Conservation (phyloP, 768 basidiomycete genomes). For the Amanita polypyramis region DNA sequence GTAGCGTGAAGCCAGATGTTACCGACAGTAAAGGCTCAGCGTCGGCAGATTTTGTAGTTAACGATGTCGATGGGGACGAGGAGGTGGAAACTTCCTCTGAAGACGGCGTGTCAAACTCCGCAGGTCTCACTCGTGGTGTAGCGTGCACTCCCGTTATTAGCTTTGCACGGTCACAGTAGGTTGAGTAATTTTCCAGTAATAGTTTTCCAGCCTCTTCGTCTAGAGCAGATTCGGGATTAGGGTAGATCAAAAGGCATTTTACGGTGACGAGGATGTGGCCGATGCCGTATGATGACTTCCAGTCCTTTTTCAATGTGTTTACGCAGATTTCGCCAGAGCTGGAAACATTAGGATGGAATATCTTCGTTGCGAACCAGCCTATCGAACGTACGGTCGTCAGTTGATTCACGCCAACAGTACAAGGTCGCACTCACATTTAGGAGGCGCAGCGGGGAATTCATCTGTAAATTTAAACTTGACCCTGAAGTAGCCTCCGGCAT, state of each 20-base stretch:
- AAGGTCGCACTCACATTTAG: constrained; percentile 61
- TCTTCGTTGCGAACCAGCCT: constrained; percentile 92
- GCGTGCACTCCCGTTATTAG: constrained; percentile 91
- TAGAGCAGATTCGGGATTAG: constrained; percentile 91
- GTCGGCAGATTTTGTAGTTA: constrained; percentile 13
- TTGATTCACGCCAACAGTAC: background rate
- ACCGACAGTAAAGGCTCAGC: constrained; percentile 15
- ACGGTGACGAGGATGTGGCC: constrained; percentile 86
- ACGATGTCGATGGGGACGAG: constrained; percentile 13
- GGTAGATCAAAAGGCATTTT: constrained; percentile 92
- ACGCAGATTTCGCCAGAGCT: constrained; percentile 89
- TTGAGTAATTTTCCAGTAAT: constrained; percentile 80
- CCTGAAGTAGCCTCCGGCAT: constrained; percentile 56
- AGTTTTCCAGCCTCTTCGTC: constrained; percentile 96
- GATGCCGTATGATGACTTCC: constrained; percentile 88
- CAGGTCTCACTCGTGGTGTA: constrained; percentile 63
- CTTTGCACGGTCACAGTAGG: constrained; percentile 77
- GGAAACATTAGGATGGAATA: constrained; percentile 96
- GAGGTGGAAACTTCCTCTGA: constrained; percentile 12
- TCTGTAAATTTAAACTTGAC: constrained; percentile 85
- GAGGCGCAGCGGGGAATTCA: constrained; percentile 89
- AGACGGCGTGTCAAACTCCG: constrained; percentile 52
- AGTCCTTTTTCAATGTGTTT: constrained; percentile 95
- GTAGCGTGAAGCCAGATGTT: constrained; percentile 25
- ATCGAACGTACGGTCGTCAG: constrained; percentile 9